Evolutionary conservation across 768 basidiomycete genomes (phyloP).

Genomic region (Leccinum variicolor): DNA sequence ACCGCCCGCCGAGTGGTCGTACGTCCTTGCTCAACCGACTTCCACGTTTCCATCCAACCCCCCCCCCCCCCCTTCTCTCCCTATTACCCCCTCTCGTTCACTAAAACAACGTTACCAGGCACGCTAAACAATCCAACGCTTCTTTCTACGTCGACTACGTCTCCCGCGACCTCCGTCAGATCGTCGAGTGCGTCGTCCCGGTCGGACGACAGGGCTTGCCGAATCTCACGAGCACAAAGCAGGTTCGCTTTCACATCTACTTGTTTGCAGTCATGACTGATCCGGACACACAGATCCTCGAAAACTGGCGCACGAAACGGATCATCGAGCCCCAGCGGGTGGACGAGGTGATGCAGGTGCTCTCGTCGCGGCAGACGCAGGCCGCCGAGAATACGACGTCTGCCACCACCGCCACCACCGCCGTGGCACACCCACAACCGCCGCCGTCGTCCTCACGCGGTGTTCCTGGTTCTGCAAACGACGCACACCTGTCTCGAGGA

Average conservation of each 20-base stretch:
- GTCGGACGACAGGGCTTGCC: slow-evolving; percentile 81
- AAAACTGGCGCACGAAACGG: slow-evolving; percentile 86
- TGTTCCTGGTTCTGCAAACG: neutral
- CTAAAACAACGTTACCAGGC: slow-evolving; percentile 15
- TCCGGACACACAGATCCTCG: slow-evolving; percentile 54
- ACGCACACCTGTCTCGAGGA: slow-evolving; percentile 36
- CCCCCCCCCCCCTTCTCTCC: neutral
- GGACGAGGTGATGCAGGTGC: slow-evolving; percentile 59
- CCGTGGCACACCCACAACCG: neutral
- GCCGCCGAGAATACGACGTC: neutral
- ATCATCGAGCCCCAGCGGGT: slow-evolving; percentile 77
- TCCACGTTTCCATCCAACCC: too few relatives aligned
- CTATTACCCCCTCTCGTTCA: too few relatives aligned
- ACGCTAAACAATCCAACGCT: slow-evolving; percentile 9
- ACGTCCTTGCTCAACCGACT: neutral
- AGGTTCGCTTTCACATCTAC: slow-evolving; percentile 51
- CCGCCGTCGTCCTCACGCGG: slow-evolving; percentile 2
- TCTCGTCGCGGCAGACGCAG: neutral
- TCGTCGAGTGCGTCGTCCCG: slow-evolving; percentile 86
- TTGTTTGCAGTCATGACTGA: neutral
- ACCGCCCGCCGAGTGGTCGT: slow-evolving; percentile 2
- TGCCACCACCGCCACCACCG: too few relatives aligned
- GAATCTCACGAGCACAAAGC: slow-evolving; percentile 84
- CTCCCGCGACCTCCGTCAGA: slow-evolving; percentile 69
- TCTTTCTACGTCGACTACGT: slow-evolving; percentile 78